Evolutionary conservation across 306 rosid species (phyloP).

Genomic region (Pterocarpus santalinus): DNA sequence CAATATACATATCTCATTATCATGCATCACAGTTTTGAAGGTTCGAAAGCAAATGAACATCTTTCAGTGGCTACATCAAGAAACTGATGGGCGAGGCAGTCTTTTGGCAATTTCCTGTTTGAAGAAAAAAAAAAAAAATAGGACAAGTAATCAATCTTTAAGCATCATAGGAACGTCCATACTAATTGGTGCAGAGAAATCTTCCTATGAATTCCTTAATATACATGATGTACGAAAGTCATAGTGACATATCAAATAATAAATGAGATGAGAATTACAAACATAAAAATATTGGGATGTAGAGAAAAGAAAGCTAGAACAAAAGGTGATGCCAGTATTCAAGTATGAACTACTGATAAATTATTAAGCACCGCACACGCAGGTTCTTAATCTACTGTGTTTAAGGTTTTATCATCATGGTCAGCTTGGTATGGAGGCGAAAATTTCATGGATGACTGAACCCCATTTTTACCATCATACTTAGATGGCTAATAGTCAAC

Average conservation of each 20-base stretch:
- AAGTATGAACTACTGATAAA: background rate
- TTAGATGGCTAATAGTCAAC: background rate
- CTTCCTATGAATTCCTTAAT: too few relatives aligned
- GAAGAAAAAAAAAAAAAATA: background rate
- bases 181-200: background rate
- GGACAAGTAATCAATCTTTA: conserved; percentile 34
- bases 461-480: background rate
- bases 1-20: conserved; percentile 46
- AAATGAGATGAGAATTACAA: background rate
- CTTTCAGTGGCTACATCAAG: conserved; percentile 40
- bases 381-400: background rate
- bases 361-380: background rate
- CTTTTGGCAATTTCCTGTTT: conserved; percentile 64
- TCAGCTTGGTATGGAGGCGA: too few relatives aligned
- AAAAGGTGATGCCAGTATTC: background rate
- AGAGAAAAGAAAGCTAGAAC: background rate
- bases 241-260: conserved; percentile 13
- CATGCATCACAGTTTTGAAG: conserved; percentile 36
- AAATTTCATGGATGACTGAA: too few relatives aligned
- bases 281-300: background rate
- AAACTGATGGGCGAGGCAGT: conserved; percentile 59
- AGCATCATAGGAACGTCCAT: conserved; percentile 11
- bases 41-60: conserved; percentile 46
- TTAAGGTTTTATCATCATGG: too few relatives aligned
- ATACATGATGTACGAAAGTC: background rate